Evolutionary conservation across 2,329 filamentous ascomycete species (phyloP), one percentile per base, ranked within the genome.

Genomic region (Colletotrichum incanum): DNA sequence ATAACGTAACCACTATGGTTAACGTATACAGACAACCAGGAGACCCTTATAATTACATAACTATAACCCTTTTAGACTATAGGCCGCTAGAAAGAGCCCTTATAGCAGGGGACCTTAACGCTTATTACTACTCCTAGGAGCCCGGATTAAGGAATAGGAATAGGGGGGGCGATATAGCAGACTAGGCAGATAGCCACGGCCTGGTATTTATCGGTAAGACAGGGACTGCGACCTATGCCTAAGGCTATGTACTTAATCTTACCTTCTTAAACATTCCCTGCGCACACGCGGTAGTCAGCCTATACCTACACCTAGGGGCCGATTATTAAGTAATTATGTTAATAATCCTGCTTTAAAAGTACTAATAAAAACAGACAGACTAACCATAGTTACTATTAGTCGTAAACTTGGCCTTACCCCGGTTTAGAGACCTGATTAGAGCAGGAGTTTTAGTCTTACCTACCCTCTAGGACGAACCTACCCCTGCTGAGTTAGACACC

Each of bases 51-150:
- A 49, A 16, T 34, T 12, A 61, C 23, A 61, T 16, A 23, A 61
- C 58, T 12, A 34, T 5, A 20, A 47, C 31, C 16, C 43, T 61
- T 5, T 26, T 61, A 45, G 43, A 12, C 18, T 49, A 61, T 20
- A 28, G 28, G 26, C 58, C 18, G 23, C 58, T 9, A 47, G 26
- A 31, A 49, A 49, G 43, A 34, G 31, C 23, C 41, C 26, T 61
- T n/a, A 23, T 61, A 9, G 58, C 26, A 47, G 58, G 43, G 31
- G 58, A 61, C 43, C 37, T 61, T 20, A 61, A 61, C 28, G 37
- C 58, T 23, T 11, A 28, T 18, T 37, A 61, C n/a, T 47, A 23
- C 23, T 49, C 47, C 9, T 62, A 7, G 31, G 45, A 62, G 43
- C 59, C 59, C 6, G 20, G 43, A 11, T 62, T 26, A 3, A n/a